These are phyloP conservation scores for Podaxis sp. DNA, from an alignment of 768 basidiomycete genomes.

Conservation along the genomic window DNA sequence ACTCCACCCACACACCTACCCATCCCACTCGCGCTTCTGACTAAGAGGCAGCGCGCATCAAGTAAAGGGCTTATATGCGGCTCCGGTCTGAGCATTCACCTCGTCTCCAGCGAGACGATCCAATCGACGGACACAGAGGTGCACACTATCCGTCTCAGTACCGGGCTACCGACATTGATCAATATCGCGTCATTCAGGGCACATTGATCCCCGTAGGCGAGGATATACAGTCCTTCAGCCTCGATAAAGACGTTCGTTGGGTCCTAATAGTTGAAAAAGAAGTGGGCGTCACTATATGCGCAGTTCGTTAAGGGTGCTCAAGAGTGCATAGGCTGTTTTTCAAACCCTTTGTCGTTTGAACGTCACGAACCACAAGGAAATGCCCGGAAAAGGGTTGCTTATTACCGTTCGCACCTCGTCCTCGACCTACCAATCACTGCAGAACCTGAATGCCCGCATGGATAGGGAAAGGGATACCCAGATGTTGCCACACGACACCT, in stretches of 20 bases:
- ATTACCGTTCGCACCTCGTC: slow-evolving; percentile 55
- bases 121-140: slow-evolving; percentile 58
- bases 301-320: neutral
- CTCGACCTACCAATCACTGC: neutral
- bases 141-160: slow-evolving; percentile 2
- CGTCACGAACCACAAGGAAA: slow-evolving; percentile 41
- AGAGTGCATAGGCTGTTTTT: slow-evolving; percentile 77
- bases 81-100: slow-evolving; percentile 49
- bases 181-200: slow-evolving; percentile 38
- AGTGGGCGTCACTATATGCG: slow-evolving; percentile 34
- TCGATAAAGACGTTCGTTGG: slow-evolving; percentile 60
- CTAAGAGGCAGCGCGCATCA: slow-evolving; percentile 65
- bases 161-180: neutral
- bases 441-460: neutral
- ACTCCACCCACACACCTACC: neutral
- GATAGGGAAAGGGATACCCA: slow-evolving; percentile 94
- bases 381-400: slow-evolving; percentile 66
- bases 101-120: slow-evolving; percentile 52
- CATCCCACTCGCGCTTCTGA: neutral
- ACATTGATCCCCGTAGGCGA: slow-evolving; percentile 75
- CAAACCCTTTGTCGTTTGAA: slow-evolving; percentile 68
- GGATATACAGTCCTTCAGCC: slow-evolving; percentile 58
- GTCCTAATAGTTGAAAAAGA: slow-evolving; percentile 94
- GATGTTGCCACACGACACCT: slow-evolving; percentile 89
- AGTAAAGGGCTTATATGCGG: slow-evolving; percentile 87